These are phyloP conservation scores for Tylopilus intermedius DNA, from an alignment of 768 basidiomycete species.

Conservation along the genomic window DNA sequence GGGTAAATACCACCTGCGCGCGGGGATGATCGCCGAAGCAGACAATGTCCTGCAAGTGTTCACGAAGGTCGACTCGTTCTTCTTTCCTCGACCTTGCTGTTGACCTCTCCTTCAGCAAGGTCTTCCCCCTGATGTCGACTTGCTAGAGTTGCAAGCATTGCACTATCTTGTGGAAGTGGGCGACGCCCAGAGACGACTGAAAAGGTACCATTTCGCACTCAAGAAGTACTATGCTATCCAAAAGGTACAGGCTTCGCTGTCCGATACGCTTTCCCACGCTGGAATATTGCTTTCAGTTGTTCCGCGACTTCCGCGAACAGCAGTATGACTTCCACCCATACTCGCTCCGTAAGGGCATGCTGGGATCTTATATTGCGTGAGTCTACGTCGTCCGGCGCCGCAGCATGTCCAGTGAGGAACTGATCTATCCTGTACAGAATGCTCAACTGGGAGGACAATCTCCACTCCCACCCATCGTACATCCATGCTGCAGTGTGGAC, in stretches of 20 bases:
- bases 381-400: constrained; percentile 23
- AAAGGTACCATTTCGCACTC: constrained; percentile 71
- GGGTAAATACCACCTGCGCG: constrained; percentile 85
- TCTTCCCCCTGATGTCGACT: constrained; percentile 69
- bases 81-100: not conserved
- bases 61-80: constrained; percentile 64
- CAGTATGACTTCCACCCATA: constrained; percentile 99
- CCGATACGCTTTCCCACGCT: constrained; percentile 2
- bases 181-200: constrained; percentile 58
- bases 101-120: constrained; percentile 68
- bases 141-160: constrained; percentile 94
- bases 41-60: constrained; percentile 74
- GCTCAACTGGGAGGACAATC: constrained; percentile 73
- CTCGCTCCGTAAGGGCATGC: constrained; percentile 81
- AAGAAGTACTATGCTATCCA: constrained; percentile 78
- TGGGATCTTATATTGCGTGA: constrained; percentile 82
- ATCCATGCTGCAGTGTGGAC: constrained; percentile 67
- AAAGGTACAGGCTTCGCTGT: constrained; percentile 45
- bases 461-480: constrained; percentile 76
- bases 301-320: constrained; percentile 86
- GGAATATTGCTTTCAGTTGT: constrained; percentile 45
- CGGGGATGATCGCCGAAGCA: constrained; percentile 75
- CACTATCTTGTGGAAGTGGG: constrained; percentile 84
- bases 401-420: not conserved
- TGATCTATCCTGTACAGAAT: constrained; percentile 43